A percentile compares a stretch with the other conserved stretches of the same genome.
These are phyloP conservation scores for Ambrosia hybrid DNA, from an alignment of 140 eudicot genomes.

Conservation along the genomic window DNA sequence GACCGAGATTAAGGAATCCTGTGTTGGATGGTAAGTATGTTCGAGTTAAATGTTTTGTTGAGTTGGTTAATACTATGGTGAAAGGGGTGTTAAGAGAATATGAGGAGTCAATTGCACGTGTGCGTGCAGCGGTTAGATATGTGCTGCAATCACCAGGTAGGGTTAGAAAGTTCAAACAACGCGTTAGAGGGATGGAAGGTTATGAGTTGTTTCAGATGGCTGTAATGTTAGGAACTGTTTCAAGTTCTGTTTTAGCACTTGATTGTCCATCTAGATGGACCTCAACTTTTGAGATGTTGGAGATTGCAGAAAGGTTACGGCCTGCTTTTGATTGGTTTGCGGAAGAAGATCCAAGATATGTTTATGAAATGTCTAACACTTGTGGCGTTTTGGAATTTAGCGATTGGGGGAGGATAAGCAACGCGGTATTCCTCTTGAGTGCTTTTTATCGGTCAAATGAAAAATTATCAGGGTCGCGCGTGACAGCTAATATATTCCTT, in stretches of 20 bases:
- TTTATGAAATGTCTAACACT: background rate
- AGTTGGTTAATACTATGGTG: background rate
- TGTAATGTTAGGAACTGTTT: no score
- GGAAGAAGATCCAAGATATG: constrained; percentile 3
- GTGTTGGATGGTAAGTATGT: constrained; percentile 18
- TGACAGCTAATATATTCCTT: background rate
- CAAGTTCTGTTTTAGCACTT: background rate
- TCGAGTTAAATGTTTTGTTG: constrained; percentile 12
- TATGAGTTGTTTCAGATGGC: no score
- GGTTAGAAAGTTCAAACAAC: background rate
- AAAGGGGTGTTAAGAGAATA: background rate
- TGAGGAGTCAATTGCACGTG: background rate
- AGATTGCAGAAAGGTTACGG: background rate
- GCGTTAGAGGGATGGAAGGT: background rate
- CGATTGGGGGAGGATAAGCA: constrained; percentile 13
- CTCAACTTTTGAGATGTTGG: constrained; percentile 2
- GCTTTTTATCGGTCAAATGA: background rate
- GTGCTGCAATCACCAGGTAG: background rate
- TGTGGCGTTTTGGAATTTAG: background rate
- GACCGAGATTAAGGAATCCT: background rate
- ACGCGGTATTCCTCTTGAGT: background rate
- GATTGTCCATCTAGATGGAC: constrained; percentile 4
- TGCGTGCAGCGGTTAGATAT: background rate
- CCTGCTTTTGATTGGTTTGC: background rate
- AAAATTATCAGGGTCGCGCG: background rate